These are phyloP conservation scores for Tetrahymena malaccensis DNA, from an alignment of 73 alveolate species.

Conservation along the genomic window DNA sequence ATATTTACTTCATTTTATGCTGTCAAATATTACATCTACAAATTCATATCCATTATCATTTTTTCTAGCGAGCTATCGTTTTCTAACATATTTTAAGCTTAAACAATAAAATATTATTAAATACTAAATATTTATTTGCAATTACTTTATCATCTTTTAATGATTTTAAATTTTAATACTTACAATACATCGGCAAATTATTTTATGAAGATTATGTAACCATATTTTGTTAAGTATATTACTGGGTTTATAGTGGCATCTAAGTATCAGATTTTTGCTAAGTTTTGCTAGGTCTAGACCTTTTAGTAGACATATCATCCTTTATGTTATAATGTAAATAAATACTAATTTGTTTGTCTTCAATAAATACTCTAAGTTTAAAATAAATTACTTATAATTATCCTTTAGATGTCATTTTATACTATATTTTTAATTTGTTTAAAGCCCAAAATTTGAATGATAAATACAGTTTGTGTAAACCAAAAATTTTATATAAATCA, in stretches of 20 bases:
- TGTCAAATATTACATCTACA: background rate
- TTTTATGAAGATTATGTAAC: background rate
- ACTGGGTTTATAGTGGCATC: background rate
- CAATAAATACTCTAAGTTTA: background rate
- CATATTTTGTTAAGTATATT: background rate
- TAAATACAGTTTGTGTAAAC: too few relatives aligned
- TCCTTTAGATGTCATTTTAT: background rate
- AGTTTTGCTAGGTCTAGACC: background rate
- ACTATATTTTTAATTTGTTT: too few relatives aligned
- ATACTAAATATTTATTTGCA: background rate
- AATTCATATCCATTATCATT: background rate
- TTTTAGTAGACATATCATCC: background rate
- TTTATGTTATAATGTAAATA: too few relatives aligned
- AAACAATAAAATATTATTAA: background rate
- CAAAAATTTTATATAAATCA: too few relatives aligned
- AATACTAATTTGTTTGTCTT: background rate
- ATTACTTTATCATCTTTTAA: background rate
- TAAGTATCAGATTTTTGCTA: background rate
- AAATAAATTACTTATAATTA: background rate
- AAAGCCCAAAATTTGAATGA: background rate
- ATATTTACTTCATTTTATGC: background rate
- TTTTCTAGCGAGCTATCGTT: background rate
- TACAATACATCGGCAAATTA: background rate
- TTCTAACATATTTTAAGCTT: background rate
- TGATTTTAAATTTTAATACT: background rate